These are phyloP conservation scores for Hirsutella thompsonii DNA, from an alignment of 2,329 filamentous ascomycete species.

Conservation along the genomic window DNA sequence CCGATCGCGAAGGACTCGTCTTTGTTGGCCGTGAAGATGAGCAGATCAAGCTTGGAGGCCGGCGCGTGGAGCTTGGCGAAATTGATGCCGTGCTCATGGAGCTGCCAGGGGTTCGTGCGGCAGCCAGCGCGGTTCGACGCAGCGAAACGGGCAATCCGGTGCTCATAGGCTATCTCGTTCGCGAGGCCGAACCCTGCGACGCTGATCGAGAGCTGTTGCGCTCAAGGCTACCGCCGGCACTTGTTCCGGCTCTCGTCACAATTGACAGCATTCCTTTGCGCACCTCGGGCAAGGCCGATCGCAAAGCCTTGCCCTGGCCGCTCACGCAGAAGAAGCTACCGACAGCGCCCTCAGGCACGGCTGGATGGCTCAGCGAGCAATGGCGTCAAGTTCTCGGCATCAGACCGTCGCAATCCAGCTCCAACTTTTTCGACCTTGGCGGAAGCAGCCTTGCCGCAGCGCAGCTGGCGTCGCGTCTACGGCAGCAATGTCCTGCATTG, in stretches of 20 bases:
- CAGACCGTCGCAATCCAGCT: constrained; percentile 1
- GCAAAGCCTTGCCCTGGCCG: constrained; percentile 8
- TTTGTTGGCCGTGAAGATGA: constrained; percentile 14
- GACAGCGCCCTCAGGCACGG: constrained; percentile 1
- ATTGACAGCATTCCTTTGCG: constrained; percentile 9
- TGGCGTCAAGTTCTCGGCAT: constrained; percentile 10
- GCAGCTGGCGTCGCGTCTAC: constrained; percentile 10
- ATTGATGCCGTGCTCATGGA: constrained; percentile 11
- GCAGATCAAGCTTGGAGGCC: constrained; percentile 16
- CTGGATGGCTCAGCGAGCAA: constrained; percentile 9
- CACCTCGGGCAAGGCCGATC: constrained; percentile 11
- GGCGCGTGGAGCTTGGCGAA: constrained; percentile 15
- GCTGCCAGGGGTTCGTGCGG: constrained; percentile 9
- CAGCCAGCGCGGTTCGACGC: constrained; percentile 7
- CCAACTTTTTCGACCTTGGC: constrained; percentile 10
- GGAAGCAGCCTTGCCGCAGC: constrained; percentile 11
- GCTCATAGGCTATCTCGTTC: constrained; percentile 10
- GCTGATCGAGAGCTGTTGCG: constrained; percentile 4
- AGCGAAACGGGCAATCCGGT: constrained; percentile 8
- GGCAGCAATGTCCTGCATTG: constrained; percentile 7
- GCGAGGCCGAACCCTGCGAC: background rate
- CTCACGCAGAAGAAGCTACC: background rate
- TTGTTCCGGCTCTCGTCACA: constrained; percentile 9
- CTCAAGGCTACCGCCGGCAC: constrained; percentile 6
- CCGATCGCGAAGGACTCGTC: constrained; percentile 9